Evolutionary conservation across 1,284 basidiomycete genomes (phyloP), one percentile per base, ranked within the genome.

Genomic region (Retiboletus flavoniger): DNA sequence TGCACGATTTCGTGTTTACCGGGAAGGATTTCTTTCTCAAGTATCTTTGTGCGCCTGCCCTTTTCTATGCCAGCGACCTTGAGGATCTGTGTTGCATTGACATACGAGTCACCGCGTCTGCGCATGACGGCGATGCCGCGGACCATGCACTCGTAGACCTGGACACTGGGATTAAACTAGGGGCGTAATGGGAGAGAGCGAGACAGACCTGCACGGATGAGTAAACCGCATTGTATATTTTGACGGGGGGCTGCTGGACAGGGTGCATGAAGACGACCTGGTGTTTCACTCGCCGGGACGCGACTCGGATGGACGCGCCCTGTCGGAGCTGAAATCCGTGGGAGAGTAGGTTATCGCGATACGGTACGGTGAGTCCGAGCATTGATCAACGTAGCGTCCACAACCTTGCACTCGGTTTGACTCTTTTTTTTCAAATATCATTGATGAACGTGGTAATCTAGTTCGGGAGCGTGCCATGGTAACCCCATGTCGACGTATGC

Each of bases 11-110:
- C 96, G 73, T 99, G 95, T 73, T 93, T 89, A 49, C 95, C 95
- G 43, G 91, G 90, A 39, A 95, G 81, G 59, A 99, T 93, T 76
- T 99, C 96, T 72, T 96, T 97, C 77, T 99, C 97, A 35, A 99
- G 81, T 55, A 98, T 98, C 82, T 98, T 98, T 21, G 96, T 98
- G 41, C 97, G 82, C 38, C 91, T 84, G 3, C 94, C 95, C 75
- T 99, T 99, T 74, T 97, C 94, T 56, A 99, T 90, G 40, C 97
- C 97, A 8, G 97, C 97, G 40, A 99, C 95, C 75, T 99, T 99
- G 67, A 99, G 85, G 60, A 99, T 98, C 74, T 99, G 97, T 7
- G 97, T 99, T 60, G 96, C 96, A 77, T 99, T 99, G 63, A 93
- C 91, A 73, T 83, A 98, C 63, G 92, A 94, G 75, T 99, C 97